Percentiles rank a stretch among this genome's conserved stretches.
Conservation (phyloP, 768 basidiomycete species). For the Suillus fuscotomentosus region DNA sequence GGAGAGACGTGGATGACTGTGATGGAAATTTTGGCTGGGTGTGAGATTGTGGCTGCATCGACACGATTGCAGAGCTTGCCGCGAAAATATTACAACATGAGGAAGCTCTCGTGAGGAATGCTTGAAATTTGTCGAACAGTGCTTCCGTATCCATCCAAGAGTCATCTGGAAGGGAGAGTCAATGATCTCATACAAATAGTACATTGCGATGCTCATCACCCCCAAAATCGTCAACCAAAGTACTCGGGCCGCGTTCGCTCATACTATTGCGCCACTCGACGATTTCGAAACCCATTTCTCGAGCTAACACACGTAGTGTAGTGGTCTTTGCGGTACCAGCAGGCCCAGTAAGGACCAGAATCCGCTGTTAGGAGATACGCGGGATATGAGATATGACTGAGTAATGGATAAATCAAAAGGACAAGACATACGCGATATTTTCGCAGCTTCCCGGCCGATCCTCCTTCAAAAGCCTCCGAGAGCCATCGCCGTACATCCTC, state of each 20-base stretch:
- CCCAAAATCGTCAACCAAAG: conserved; percentile 22
- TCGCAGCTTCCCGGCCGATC: conserved; percentile 56
- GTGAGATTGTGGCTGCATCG: not conserved
- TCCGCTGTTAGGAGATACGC: conserved; percentile 47
- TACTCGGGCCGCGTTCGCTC: conserved; percentile 43
- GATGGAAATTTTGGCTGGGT: conserved; percentile 1
- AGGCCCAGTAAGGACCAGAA: conserved; percentile 84
- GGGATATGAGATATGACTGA: not conserved
- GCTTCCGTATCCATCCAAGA: conserved; percentile 19
- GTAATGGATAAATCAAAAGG: not conserved
- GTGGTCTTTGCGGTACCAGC: conserved; percentile 92
- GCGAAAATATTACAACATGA: conserved; percentile 55
- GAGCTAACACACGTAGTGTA: conserved; percentile 71
- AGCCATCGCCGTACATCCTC: conserved; percentile 78
- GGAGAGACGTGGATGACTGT: conserved; percentile 9
- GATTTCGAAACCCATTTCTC: conserved; percentile 75
- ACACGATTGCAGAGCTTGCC: not conserved
- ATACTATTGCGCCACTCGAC: conserved; percentile 81
- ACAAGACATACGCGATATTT: conserved; percentile 68
- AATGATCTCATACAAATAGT: not conserved
- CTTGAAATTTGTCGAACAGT: conserved; percentile 65
- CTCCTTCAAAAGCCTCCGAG: conserved; percentile 66
- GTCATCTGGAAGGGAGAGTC: conserved; percentile 11
- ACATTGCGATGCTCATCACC: not conserved
- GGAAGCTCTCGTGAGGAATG: conserved; percentile 71